Evolutionary conservation across 2,329 filamentous ascomycete species (phyloP), one percentile per base, ranked within the genome.

Genomic region (Fusarium cicatricum): DNA sequence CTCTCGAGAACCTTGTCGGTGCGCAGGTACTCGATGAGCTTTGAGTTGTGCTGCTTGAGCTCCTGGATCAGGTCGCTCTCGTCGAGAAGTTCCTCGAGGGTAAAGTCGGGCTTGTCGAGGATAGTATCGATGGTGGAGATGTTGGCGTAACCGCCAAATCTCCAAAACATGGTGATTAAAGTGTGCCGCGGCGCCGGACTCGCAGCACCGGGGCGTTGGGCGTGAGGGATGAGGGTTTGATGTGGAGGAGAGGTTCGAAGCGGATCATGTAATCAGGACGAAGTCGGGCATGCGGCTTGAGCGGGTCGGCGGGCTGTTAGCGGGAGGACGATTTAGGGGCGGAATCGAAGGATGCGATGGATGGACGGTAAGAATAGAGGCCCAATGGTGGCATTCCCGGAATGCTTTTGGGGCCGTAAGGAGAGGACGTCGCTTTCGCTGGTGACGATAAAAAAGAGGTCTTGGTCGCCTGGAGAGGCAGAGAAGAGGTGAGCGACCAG

Each of bases 111-210:
- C 78, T 97, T 97, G 75, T 99, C 95, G 75, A 99, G 92, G 72
- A 99, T 91, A 68, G 89, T 92, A 78, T 98, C 95, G 77, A 99
- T 92, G 73, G 93, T 90, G 71, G 94, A 97, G 78, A 97, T 90
- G 84, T 92, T 96, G 83, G 93, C 91, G 84, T 98, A 98, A 73
- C 92, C 92, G 84, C 95, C 94, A 84, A 98, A 99, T 80, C 94
- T 90, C 95, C 95, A 99, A 80, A 99, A 99, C 95, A 99, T 99
- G 82, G 77, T 94, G 88, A 72, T 74, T 70, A 69, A 51, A 60
- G 66, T 69, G 63, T 58, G 67, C 69, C 67, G 70, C 70, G 64
- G 69, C 71, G 67, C 73, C 68, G 70, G 68, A 67, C 55, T 55
- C 55, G 69, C 70, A 69, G 68, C 71, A 70, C 71, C 67, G 66